Percentiles rank a stretch among this genome's conserved stretches.
These are phyloP conservation scores for Aureoboletus auriporus DNA, from an alignment of 768 basidiomycete species.

Conservation along the genomic window DNA sequence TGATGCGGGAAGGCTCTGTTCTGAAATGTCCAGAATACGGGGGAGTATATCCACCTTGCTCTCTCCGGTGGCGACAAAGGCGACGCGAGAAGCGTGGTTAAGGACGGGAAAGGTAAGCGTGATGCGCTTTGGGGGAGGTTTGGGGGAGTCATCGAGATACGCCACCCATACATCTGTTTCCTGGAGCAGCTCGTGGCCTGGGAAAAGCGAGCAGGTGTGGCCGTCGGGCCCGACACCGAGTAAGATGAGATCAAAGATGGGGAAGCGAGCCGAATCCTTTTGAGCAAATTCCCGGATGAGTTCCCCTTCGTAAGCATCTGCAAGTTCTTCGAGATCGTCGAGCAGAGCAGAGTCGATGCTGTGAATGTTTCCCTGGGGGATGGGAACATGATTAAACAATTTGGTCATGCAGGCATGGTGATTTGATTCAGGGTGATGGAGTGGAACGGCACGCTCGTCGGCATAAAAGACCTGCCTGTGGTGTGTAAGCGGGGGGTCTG, in stretches of 20 bases:
- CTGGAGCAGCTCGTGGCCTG: constrained; percentile 77
- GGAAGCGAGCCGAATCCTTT: constrained; percentile 92
- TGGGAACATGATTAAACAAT: constrained; percentile 80
- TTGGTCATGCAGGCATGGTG: constrained; percentile 68
- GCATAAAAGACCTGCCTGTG: constrained; percentile 95
- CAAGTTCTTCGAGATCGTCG: constrained; percentile 73
- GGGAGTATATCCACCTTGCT: constrained; percentile 75
- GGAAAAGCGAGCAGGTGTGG: constrained; percentile 98
- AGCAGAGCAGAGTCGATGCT: constrained; percentile 67
- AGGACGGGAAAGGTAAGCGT: constrained; percentile 91
- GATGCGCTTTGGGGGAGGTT: constrained; percentile 85
- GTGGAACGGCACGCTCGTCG: constrained; percentile 92
- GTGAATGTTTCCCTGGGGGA: constrained; percentile 76
- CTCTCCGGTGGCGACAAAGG: constrained; percentile 83
- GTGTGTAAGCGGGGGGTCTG: not conserved
- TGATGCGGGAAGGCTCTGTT: constrained; percentile 69
- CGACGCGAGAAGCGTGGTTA: constrained; percentile 84
- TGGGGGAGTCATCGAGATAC: constrained; percentile 88
- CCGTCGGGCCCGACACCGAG: constrained; percentile 97
- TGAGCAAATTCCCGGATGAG: constrained; percentile 91
- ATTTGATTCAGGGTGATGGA: constrained; percentile 92
- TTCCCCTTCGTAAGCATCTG: constrained; percentile 75
- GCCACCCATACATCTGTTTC: constrained; percentile 96
- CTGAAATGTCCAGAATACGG: constrained; percentile 75
- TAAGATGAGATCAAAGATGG: constrained; percentile 94